Evolutionary conservation across 495 filamentous ascomycete genomes (phyloP).

Genomic region (Lophiostoma macrostomum): DNA sequence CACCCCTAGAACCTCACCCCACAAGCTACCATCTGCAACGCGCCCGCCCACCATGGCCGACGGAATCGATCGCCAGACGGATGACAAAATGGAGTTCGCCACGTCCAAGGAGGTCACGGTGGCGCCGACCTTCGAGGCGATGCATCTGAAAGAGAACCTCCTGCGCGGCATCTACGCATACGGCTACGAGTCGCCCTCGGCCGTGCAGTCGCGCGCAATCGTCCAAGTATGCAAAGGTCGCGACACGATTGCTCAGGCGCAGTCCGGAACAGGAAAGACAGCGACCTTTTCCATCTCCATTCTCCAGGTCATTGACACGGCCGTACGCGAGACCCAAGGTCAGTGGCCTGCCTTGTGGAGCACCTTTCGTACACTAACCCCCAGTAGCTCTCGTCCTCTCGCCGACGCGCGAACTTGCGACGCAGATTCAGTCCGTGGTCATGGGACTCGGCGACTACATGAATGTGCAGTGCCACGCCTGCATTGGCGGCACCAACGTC

Average conservation of each 20-base stretch:
- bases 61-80: conserved; percentile 87
- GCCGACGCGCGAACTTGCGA: conserved; percentile 94
- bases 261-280: conserved; percentile 98
- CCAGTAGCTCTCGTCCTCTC: conserved; percentile 71
- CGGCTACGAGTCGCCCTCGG: conserved; percentile 95
- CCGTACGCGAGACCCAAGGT: conserved; percentile 79
- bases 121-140: conserved; percentile 67
- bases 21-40: neutral
- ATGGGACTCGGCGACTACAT: conserved; percentile 98
- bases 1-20: neutral
- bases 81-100: conserved; percentile 94
- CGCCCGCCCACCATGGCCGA: conserved; percentile 68
- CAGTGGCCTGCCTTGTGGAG: conserved; percentile 23
- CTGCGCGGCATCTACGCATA: conserved; percentile 98
- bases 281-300: conserved; percentile 98
- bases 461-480: conserved; percentile 98
- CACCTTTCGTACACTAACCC: neutral
- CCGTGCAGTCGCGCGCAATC: conserved; percentile 94
- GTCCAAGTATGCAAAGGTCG: conserved; percentile 98
- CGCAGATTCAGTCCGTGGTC: conserved; percentile 96
- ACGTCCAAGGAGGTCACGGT: conserved; percentile 97
- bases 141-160: conserved; percentile 92
- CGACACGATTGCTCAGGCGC: conserved; percentile 98
- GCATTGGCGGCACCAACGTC: conserved; percentile 96
- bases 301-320: conserved; percentile 69